Base-by-base conservation (phyloP, 1,284 basidiomycete species). In the Rugiboletus extremiorientalis region DNA sequence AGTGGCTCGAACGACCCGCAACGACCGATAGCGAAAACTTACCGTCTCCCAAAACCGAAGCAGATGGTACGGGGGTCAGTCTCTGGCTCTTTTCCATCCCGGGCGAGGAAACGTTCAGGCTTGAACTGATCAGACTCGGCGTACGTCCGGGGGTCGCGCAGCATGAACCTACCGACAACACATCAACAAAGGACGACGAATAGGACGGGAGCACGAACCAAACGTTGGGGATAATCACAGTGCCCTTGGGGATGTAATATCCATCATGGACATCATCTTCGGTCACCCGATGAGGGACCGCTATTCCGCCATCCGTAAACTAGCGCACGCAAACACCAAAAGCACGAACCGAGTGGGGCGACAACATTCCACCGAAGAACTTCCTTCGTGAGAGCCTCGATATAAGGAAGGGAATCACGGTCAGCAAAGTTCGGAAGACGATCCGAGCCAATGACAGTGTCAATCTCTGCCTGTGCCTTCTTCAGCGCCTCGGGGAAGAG, bases 11-110 rank as follows among this genome's bases (percentile, higher is more conserved):
- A 51, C 48, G 28, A 50, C 34, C 18, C 34, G 34, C 22, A 54
- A 46, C 36, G 18, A 20, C 41, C 44, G 40, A 56, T 47, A 52
- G n/a, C 47, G 45, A 36, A 38, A 18, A 54, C 77, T 48, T 56
- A 82, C 84, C 84, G 79, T 72, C 84, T 77, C 47, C 84, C 84
- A 63, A 85, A 85, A 16, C 83, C 84, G 66, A 84, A 85, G 63
- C 78, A 81, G 51, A 83, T 63, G 42, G 73, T 74, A 50, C 80
- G 78, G 56, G 85, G 84, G 68, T 86, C 83, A 22, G 63, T 66
- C 61, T 86, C 80, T n/a, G 77, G 74, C 41, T 67, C 59, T 16
- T 73, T 69, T 31, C 68, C 68, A 11, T 72, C 72, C 16, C 45
- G 46, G 2, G 66, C 54, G 20, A 79, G 65, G 65, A 76, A 77